Conservation (phyloP, 352 stramenopile genomes). For the Phytophthora sp. region DNA sequence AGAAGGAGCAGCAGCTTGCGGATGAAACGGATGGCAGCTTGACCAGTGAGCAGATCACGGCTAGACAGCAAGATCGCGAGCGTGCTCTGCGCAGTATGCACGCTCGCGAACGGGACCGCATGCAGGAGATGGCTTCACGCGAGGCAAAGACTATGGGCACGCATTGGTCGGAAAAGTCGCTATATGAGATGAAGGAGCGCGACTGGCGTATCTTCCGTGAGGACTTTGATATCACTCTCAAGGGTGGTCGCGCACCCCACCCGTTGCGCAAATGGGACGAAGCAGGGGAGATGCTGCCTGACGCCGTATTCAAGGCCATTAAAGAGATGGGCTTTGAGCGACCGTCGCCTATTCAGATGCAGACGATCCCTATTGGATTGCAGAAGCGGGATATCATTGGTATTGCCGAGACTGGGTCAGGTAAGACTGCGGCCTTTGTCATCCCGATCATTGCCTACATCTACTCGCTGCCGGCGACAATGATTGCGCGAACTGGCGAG, state of each 20-base stretch:
- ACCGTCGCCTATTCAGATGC: conserved; percentile 98
- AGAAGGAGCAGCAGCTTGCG: conserved; percentile 75
- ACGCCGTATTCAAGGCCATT: conserved; percentile 90
- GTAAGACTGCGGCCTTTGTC: conserved; percentile 99
- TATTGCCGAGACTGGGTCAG: conserved; percentile 98
- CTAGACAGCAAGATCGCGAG: conserved; percentile 74
- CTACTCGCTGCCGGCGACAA: conserved; percentile 86
- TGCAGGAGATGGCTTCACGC: conserved; percentile 69
- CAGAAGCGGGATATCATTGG: conserved; percentile 98
- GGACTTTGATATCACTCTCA: conserved; percentile 99
- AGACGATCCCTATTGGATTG: conserved; percentile 97
- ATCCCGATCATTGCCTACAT: conserved; percentile 98
- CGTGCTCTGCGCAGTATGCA: conserved; percentile 78
- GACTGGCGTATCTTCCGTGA: conserved; percentile 99
- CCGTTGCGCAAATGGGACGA: conserved; percentile 95
- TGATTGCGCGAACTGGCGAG: conserved; percentile 89
- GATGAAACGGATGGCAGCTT: conserved; percentile 72
- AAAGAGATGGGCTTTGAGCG: conserved; percentile 94
- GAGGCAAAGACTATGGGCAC: conserved; percentile 78
- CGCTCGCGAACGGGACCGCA: conserved; percentile 57
- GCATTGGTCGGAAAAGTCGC: conserved; percentile 95
- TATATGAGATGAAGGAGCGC: conserved; percentile 94
- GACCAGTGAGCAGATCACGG: conserved; percentile 63
- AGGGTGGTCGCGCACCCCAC: conserved; percentile 87
- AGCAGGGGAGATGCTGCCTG: conserved; percentile 56